phyloP scores from a whole-genome alignment of 2,329 filamentous ascomycete genomes.

The Colletotrichum sp. region DNA sequence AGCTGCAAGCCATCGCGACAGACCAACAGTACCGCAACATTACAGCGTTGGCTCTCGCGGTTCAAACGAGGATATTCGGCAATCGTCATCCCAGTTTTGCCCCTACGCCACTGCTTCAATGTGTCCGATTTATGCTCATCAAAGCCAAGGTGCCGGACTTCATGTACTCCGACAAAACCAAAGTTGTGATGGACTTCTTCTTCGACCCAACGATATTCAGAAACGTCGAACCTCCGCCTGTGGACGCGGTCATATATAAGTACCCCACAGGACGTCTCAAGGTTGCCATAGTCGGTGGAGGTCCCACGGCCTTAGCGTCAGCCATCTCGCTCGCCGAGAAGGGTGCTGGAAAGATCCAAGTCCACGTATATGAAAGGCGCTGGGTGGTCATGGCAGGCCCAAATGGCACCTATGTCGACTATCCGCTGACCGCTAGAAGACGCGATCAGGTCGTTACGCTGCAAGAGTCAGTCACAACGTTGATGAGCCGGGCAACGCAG shows the following conservation, averaged over 20 bases:
- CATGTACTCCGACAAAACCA: not conserved
- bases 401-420: slow-evolving; percentile 27
- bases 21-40: slow-evolving; percentile 23
- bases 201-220: not conserved
- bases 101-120: slow-evolving; percentile 34
- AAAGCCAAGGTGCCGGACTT: not conserved
- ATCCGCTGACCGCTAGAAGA: slow-evolving; percentile 24
- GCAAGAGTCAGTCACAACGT: not conserved
- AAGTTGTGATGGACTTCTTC: not conserved
- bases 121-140: slow-evolving; percentile 24
- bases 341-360: slow-evolving; percentile 32
- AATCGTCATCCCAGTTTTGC: slow-evolving; percentile 32
- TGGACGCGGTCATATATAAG: not conserved
- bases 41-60: slow-evolving; percentile 26
- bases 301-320: not conserved
- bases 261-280: not conserved
- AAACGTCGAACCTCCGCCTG: not conserved
- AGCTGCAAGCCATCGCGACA: slow-evolving; percentile 31
- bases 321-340: slow-evolving; percentile 32
- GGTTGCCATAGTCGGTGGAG: not conserved
- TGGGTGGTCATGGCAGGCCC: slow-evolving; percentile 29
- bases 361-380: slow-evolving; percentile 40
- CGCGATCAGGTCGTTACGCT: not conserved
- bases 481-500: not conserved
- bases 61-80: slow-evolving; percentile 30